Conservation (phyloP, 2,329 filamentous ascomycete species). For the Trichoderma polysporum region DNA sequence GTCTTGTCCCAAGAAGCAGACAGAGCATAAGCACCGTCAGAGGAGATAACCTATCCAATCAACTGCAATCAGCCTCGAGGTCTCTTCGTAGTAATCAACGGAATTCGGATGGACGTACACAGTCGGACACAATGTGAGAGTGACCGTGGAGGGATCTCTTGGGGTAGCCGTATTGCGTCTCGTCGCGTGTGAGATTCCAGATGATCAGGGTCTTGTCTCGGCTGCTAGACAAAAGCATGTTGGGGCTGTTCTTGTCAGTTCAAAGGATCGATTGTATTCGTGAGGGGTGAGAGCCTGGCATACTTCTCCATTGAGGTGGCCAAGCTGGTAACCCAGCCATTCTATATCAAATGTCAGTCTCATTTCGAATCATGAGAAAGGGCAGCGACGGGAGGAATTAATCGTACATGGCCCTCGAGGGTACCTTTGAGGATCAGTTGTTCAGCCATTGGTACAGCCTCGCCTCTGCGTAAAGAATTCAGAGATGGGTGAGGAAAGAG, state of each 20-base stretch:
- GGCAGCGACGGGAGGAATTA: slow-evolving; percentile 23
- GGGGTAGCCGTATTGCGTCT: slow-evolving; percentile 96
- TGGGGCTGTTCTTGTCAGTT: slow-evolving; percentile 63
- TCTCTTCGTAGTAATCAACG: not conserved
- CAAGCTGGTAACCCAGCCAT: slow-evolving; percentile 98
- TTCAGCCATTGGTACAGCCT: slow-evolving; percentile 72
- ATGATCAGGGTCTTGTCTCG: slow-evolving; percentile 99
- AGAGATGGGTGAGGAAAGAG: slow-evolving; percentile 35
- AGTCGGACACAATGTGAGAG: slow-evolving; percentile 99
- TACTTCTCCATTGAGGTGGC: slow-evolving; percentile 99
- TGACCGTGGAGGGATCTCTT: slow-evolving; percentile 98
- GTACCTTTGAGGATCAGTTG: slow-evolving; percentile 94
- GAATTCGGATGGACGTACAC: slow-evolving; percentile 66
- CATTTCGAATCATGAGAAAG: slow-evolving; percentile 21
- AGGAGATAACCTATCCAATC: slow-evolving; percentile 82
- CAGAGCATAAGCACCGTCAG: slow-evolving; percentile 97
- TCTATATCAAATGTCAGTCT: slow-evolving; percentile 47
- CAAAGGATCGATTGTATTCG: not conserved
- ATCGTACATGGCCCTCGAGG: slow-evolving; percentile 90
- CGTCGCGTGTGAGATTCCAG: slow-evolving; percentile 99
- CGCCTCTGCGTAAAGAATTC: slow-evolving; percentile 41
- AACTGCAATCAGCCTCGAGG: slow-evolving; percentile 27
- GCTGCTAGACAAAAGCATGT: slow-evolving; percentile 97
- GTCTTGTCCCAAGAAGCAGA: slow-evolving; percentile 99
- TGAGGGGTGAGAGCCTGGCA: slow-evolving; percentile 34